Conservation (phyloP, 306 rosid genomes). For the Cicer arietinum region DNA sequence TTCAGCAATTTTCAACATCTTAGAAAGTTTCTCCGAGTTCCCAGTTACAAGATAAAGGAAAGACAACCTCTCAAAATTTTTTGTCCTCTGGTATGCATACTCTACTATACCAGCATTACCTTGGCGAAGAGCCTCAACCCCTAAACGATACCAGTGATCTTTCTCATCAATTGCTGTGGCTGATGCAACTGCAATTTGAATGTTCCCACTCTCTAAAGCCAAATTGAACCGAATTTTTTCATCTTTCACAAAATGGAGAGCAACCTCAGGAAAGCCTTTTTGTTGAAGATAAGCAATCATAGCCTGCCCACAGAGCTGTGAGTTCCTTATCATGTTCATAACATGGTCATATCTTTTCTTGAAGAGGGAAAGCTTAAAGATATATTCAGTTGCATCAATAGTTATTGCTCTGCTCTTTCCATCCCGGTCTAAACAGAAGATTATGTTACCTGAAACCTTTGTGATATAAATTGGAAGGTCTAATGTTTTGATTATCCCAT, state of each 20-base stretch:
- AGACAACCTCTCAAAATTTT: slow-evolving; percentile 88
- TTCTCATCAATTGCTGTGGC: slow-evolving; percentile 95
- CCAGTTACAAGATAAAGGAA: slow-evolving; percentile 93
- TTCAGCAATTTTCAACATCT: slow-evolving; percentile 96
- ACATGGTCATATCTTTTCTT: slow-evolving; percentile 86
- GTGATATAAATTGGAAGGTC: slow-evolving; percentile 93
- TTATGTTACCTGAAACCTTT: slow-evolving; percentile 76
- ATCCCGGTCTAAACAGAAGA: slow-evolving; percentile 92
- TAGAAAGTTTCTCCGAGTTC: slow-evolving; percentile 77
- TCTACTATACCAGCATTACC: slow-evolving; percentile 94
- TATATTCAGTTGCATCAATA: slow-evolving; percentile 89
- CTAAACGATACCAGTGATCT: slow-evolving; percentile 93
- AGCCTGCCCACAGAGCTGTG: slow-evolving; percentile 96
- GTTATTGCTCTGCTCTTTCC: slow-evolving; percentile 75
- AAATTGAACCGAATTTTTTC: slow-evolving; percentile 86
- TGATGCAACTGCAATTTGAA: slow-evolving; percentile 90
- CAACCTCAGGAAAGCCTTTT: slow-evolving; percentile 96
- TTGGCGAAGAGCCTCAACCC: slow-evolving; percentile 98
- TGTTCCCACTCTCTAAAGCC: slow-evolving; percentile 97
- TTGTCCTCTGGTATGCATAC: slow-evolving; percentile 94
- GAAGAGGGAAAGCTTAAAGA: slow-evolving; percentile 81
- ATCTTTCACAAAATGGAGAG: slow-evolving; percentile 94
- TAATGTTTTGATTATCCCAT: slow-evolving; percentile 88
- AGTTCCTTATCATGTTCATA: slow-evolving; percentile 94
- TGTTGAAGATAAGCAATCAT: slow-evolving; percentile 95